These are phyloP conservation scores for Noccaea caerulescens DNA, from an alignment of 345 rosid species.

Conservation along the genomic window DNA sequence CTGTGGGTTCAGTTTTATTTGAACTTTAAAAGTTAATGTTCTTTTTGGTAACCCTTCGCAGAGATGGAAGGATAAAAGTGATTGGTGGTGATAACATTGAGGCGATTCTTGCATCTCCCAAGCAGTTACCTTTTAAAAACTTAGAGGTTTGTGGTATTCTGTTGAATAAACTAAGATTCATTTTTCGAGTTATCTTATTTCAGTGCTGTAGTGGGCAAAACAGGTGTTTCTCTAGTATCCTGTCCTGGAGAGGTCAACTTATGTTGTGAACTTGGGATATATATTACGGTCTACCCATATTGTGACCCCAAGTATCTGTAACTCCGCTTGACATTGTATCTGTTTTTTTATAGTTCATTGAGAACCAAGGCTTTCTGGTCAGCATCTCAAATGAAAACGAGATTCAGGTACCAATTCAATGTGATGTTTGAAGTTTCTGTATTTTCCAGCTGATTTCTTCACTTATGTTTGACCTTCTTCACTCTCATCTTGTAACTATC, in stretches of 20 bases:
- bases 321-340: slow-evolving; percentile 22
- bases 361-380: slow-evolving; percentile 75
- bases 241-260: slow-evolving; percentile 13
- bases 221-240: slow-evolving; percentile 9
- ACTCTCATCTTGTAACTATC: slow-evolving; percentile 15
- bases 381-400: slow-evolving; percentile 70
- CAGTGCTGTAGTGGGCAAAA: slow-evolving; percentile 15
- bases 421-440: slow-evolving; percentile 35
- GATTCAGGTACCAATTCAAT: slow-evolving; percentile 62
- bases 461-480: slow-evolving; percentile 24
- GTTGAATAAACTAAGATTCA: slow-evolving; percentile 11
- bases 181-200: slow-evolving; percentile 8
- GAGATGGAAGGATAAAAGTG: slow-evolving; percentile 93
- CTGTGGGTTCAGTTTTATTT: slow-evolving; percentile 5
- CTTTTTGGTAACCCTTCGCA: slow-evolving; percentile 36
- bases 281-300: background rate
- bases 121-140: slow-evolving; percentile 67
- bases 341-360: slow-evolving; percentile 61
- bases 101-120: slow-evolving; percentile 76
- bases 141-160: slow-evolving; percentile 62
- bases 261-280: slow-evolving; percentile 22
- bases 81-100: slow-evolving; percentile 79
- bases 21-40: background rate
- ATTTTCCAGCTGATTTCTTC: slow-evolving; percentile 20
- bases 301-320: slow-evolving; percentile 15